Base-by-base conservation (phyloP, 306 rosid genomes). In the Prunus mongolica region DNA sequence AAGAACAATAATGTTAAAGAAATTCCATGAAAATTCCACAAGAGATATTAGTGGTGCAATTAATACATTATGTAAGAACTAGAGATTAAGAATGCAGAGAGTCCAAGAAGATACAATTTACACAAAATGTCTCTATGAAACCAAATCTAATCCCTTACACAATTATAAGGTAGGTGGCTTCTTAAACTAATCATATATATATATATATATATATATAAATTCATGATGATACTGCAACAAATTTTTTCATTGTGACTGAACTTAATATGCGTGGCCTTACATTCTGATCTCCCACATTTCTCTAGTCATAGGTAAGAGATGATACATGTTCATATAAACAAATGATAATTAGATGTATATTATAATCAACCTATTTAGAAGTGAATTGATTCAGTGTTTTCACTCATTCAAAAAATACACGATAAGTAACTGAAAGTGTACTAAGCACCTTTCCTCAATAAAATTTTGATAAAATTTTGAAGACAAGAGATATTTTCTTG, bases 241-340 rank as follows among this genome's bases (percentile, higher is more conserved):
- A 28, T 14, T 16, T 25, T 30, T 28, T 15, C 44, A 25, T 63
- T 8, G 41, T 71, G 10, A 54, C 20, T 55, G 27, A 55, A 34
- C 51, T 71, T 54, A 71, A 18, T 11, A 32, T 32, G 30, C 1
- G 34, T 71, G 24, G 8, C 51, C 38, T 34, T n/a, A 55, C 65
- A 55, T 71, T 70, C 24, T 55, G 65, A 34, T 34, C 51, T 13
- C 20, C 51, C 75, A 71, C 65, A 71, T n/a, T 55, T 54, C 55
- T 32, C 65, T 34, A 54, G 25, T 12, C 32, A 54, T 54, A 30
- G 62, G 51, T 71, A n/a, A 71, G 19, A n/a, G 18, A 54, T 55
- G 22, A 55, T 55, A 38, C 52, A 34, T 20, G 52, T 56, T 25
- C 8, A 25, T 55, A 11, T 32, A 54, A 54, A 52, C 50, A 71